Evolutionary conservation across 257 asterid genomes (phyloP).

Genomic region (Nicotiana undulata): DNA sequence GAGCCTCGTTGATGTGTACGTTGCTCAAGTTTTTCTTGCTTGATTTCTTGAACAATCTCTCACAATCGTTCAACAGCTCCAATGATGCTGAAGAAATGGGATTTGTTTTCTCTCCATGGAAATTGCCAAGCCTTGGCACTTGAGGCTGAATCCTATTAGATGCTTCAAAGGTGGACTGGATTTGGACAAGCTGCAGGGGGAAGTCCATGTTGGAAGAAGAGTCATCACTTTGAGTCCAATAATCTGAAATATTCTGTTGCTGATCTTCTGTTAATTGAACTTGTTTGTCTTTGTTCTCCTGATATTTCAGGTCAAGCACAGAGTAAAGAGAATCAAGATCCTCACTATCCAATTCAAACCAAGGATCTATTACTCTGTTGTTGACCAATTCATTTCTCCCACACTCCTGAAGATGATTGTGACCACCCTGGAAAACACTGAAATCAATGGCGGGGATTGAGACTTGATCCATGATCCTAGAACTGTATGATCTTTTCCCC

Average conservation of each 20-base stretch:
- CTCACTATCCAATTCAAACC: not conserved
- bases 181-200: not conserved
- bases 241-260: not conserved
- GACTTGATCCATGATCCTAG: not conserved
- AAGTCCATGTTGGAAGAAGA: not conserved
- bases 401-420: not conserved
- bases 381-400: not conserved
- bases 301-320: not conserved
- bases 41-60: conserved; percentile 21
- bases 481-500: too few relatives aligned
- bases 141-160: not conserved
- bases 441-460: not conserved
- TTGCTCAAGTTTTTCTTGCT: not conserved
- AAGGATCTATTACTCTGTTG: not conserved
- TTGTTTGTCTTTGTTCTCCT: not conserved
- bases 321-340: not conserved
- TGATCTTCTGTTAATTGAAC: not conserved
- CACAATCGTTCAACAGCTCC: conserved; percentile 27
- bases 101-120: conserved; percentile 7
- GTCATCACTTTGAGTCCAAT: not conserved
- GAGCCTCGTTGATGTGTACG: not conserved
- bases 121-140: not conserved
- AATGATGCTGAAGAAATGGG: conserved; percentile 26
- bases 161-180: not conserved
- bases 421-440: not conserved